A percentile compares a stretch with the other conserved stretches of the same genome.
Conservation (phyloP, 352 stramenopile species). For the Heterotrichella gracilis region DNA sequence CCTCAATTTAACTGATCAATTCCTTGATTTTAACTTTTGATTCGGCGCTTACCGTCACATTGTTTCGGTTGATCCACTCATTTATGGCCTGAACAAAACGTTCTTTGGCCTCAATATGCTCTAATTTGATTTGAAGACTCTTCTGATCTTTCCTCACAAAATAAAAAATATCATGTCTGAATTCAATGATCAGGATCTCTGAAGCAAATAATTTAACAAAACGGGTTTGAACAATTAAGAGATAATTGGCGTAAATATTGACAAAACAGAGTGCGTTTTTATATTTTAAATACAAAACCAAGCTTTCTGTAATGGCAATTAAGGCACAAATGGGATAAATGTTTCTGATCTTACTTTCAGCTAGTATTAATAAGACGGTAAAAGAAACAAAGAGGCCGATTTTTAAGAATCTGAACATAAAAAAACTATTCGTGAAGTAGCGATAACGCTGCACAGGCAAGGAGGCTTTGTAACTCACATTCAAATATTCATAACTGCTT, state of each 20-base stretch:
- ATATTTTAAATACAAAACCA: neutral
- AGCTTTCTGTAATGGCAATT: neutral
- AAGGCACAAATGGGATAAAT: neutral
- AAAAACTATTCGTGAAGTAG: neutral
- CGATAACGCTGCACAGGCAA: neutral
- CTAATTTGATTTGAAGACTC: neutral
- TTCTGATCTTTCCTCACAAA: neutral
- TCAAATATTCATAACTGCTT: neutral
- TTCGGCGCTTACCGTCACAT: neutral
- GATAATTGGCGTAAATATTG: conserved; percentile 8
- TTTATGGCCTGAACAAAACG: neutral
- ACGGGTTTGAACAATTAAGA: neutral
- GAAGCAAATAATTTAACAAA: neutral
- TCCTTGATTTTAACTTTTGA: conserved; percentile 3
- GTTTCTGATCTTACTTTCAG: neutral
- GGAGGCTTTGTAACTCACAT: neutral
- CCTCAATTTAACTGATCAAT: neutral
- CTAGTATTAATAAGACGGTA: neutral
- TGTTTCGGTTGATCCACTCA: neutral
- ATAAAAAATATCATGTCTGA: conserved; percentile 5
- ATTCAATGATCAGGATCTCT: neutral
- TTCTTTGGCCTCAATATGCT: neutral
- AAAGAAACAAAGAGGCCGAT: neutral
- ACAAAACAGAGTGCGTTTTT: neutral
- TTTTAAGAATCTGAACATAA: neutral